Percentiles rank a stretch among this genome's conserved stretches.
Evolutionary conservation across 2,329 filamentous ascomycete genomes (phyloP).

Genomic region (Scedosporium dehoogii): DNA sequence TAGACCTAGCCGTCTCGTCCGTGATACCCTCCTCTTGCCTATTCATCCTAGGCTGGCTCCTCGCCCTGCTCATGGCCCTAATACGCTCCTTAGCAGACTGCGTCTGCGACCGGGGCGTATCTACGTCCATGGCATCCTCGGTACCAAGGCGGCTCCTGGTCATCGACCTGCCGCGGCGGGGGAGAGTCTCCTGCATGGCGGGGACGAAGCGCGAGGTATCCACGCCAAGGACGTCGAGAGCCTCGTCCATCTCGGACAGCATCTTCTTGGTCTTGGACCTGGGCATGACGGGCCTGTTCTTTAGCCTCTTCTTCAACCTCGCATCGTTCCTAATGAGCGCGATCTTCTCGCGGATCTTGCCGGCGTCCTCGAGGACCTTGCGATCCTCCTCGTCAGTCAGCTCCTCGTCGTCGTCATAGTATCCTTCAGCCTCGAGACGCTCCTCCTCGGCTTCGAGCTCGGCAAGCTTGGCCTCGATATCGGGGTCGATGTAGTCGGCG

Average conservation of each 20-base stretch:
- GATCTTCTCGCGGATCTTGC: constrained; percentile 91
- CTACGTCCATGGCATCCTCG: constrained; percentile 68
- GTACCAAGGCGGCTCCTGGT: constrained; percentile 53
- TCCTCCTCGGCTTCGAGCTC: constrained; percentile 94
- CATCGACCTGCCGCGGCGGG: constrained; percentile 65
- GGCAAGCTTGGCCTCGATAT: constrained; percentile 87
- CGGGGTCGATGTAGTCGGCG: constrained; percentile 92
- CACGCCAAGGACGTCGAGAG: constrained; percentile 75
- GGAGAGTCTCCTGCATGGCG: constrained; percentile 43
- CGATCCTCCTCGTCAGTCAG: constrained; percentile 84
- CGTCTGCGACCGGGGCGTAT: constrained; percentile 27
- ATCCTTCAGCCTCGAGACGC: constrained; percentile 80
- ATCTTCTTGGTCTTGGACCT: constrained; percentile 72
- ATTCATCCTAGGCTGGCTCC: constrained; percentile 43
- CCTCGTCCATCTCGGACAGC: constrained; percentile 76
- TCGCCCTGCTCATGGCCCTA: constrained; percentile 62
- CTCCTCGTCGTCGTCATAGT: constrained; percentile 77
- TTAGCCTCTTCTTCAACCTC: constrained; percentile 89
- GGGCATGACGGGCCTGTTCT: constrained; percentile 93
- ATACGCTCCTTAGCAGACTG: constrained; percentile 45
- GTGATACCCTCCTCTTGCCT: constrained; percentile 69
- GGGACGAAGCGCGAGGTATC: constrained; percentile 48
- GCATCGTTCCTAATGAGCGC: constrained; percentile 87
- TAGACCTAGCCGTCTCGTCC: constrained; percentile 54
- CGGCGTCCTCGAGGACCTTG: constrained; percentile 82